These are phyloP conservation scores for Tetragonia tetragonoides DNA, from an alignment of 148 eudicot genomes.

Conservation along the genomic window DNA sequence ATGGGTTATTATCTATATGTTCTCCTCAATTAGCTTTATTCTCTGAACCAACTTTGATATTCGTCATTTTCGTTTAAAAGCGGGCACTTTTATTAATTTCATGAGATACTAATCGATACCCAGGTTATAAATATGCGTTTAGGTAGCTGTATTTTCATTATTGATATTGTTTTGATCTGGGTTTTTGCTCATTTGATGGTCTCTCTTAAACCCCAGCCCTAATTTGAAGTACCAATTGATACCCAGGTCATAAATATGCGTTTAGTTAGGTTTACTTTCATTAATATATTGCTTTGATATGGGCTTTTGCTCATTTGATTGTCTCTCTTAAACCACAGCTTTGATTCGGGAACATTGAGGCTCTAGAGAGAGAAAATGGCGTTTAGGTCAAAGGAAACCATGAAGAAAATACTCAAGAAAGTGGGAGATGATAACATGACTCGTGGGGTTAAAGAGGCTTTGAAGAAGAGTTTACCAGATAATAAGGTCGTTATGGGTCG, in stretches of 20 bases:
- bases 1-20: too few relatives aligned
- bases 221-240: neutral
- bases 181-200: neutral
- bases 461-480: conserved; percentile 56
- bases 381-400: conserved; percentile 70
- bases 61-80: too few relatives aligned
- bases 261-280: neutral
- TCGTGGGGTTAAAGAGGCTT: conserved; percentile 58
- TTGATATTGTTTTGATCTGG: neutral
- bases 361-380: conserved; percentile 49
- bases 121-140: neutral
- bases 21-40: too few relatives aligned
- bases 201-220: neutral
- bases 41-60: too few relatives aligned
- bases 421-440: conserved; percentile 72
- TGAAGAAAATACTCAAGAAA: conserved; percentile 81
- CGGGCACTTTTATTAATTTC: too few relatives aligned
- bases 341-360: neutral
- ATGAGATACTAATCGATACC: too few relatives aligned
- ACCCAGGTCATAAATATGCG: neutral
- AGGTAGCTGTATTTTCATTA: neutral
- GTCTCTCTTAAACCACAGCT: neutral
- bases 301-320: neutral
- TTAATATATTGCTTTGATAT: neutral
- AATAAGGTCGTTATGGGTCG: conserved; percentile 81